Evolutionary conservation across 164 flowering plant species (phyloP).

Genomic region (Malania oleifera): DNA sequence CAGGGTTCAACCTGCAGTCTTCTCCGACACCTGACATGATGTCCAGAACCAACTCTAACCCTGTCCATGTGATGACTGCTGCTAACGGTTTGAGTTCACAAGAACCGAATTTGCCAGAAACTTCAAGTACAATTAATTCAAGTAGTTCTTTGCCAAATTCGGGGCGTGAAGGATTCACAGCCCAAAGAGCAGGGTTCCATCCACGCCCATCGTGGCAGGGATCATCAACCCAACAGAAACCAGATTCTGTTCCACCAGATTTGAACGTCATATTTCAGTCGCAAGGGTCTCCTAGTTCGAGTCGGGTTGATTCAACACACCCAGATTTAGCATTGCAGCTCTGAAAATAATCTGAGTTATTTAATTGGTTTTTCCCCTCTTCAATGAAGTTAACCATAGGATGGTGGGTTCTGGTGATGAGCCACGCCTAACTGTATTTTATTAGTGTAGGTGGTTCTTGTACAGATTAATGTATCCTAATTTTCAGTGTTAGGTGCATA

Average conservation of each 20-base stretch:
- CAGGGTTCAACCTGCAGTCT: conserved; percentile 17
- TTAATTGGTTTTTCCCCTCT: conserved; percentile 6
- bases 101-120: conserved; percentile 13
- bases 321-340: conserved; percentile 69
- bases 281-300: conserved; percentile 43
- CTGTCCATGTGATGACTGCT: conserved; percentile 8
- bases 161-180: conserved; percentile 6
- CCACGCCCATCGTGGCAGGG: conserved; percentile 26
- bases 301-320: conserved; percentile 39
- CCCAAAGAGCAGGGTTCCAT: conserved; percentile 9
- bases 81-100: conserved; percentile 16
- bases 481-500: conserved; percentile 10
- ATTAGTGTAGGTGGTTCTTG: conserved; percentile 17
- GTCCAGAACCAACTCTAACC: conserved; percentile 23
- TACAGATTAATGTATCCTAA: conserved; percentile 22
- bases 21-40: conserved; percentile 13
- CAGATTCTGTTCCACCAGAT: conserved; percentile 46
- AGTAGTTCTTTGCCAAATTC: conserved; percentile 13
- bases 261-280: conserved; percentile 50
- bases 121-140: conserved; percentile 16
- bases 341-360: conserved; percentile 23
- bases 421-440: conserved; percentile 15
- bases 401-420: conserved; percentile 8
- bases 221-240: conserved; percentile 23
- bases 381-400: conserved; percentile 13